phyloP scores from a whole-genome alignment of 164 flowering plant genomes.

The Litsea cubeba region DNA sequence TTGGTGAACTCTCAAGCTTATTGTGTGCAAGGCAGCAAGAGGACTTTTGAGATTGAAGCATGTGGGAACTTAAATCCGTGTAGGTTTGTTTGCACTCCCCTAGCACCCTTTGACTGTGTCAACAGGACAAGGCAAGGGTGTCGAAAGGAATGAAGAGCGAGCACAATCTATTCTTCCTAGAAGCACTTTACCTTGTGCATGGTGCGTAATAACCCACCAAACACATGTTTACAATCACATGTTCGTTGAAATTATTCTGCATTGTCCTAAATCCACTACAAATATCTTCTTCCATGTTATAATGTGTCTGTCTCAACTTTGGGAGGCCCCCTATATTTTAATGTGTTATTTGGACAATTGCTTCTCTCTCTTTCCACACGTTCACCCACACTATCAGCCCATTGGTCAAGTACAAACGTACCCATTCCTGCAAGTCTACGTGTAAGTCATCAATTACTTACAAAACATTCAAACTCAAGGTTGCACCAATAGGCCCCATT shows the following conservation, averaged over 20 bases:
- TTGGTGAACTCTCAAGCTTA: no score
- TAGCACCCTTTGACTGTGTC: no score
- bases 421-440: no score
- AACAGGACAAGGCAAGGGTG: no score
- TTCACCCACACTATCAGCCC: conserved; percentile 29
- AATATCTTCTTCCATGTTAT: conserved; percentile 6
- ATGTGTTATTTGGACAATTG: conserved; percentile 30
- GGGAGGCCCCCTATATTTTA: conserved; percentile 6
- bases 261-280: conserved; percentile 30
- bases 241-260: conserved; percentile 15
- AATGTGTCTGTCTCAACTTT: not conserved
- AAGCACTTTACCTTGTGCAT: conserved; percentile 55
- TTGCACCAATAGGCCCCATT: no score
- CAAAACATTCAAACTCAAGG: no score
- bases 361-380: conserved; percentile 7
- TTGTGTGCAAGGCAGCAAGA: no score
- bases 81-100: no score
- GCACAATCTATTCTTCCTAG: conserved; percentile 10
- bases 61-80: no score
- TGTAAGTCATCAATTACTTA: conserved; percentile 18
- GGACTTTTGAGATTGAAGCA: no score
- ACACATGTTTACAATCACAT: conserved; percentile 49
- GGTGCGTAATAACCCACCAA: conserved; percentile 93
- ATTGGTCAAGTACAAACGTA: conserved; percentile 24
- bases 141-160: no score